A percentile compares a stretch with the other conserved stretches of the same genome.
Conservation (phyloP, 345 rosid species). For the Kernera saxatilis region DNA sequence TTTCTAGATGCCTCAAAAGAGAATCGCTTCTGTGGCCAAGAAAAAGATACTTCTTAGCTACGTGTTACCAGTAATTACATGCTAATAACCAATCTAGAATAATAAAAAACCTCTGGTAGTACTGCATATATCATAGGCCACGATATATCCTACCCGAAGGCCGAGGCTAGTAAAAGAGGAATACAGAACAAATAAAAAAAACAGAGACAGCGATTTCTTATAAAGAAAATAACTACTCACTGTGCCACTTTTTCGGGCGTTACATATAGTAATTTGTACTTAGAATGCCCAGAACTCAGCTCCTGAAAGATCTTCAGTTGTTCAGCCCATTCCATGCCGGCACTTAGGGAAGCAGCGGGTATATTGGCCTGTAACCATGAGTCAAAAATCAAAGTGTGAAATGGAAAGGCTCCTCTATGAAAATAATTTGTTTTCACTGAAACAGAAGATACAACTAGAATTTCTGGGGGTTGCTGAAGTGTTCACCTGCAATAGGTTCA, state of each 20-base stretch:
- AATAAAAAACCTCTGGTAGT: background rate
- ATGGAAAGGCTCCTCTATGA: background rate
- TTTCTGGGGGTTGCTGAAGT: slow-evolving; percentile 1
- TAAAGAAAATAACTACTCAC: slow-evolving; percentile 43
- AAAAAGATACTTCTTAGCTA: slow-evolving; percentile 20
- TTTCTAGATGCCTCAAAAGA: slow-evolving; percentile 77
- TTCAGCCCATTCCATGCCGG: slow-evolving; percentile 90
- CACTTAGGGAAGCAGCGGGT: slow-evolving; percentile 87
- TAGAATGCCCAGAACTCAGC: slow-evolving; percentile 69
- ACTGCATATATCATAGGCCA: background rate
- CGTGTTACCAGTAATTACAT: background rate
- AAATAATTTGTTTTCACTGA: background rate
- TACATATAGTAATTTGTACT: slow-evolving; percentile 83
- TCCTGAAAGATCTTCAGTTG: slow-evolving; percentile 92
- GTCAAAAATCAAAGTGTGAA: slow-evolving; percentile 13
- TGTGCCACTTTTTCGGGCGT: slow-evolving; percentile 99
- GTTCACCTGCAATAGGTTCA: slow-evolving; percentile 89
- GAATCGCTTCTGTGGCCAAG: slow-evolving; percentile 74
- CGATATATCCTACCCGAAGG: slow-evolving; percentile 1
- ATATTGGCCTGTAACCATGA: slow-evolving; percentile 66
- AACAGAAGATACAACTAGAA: slow-evolving; percentile 3
- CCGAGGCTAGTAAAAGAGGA: background rate
- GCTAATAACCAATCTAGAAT: slow-evolving; percentile 1
- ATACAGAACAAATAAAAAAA: background rate
- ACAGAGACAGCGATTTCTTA: background rate